Evolutionary conservation across 352 stramenopile genomes (phyloP), one percentile per base, ranked within the genome.

Genomic region (Stramenopiles sp.): DNA sequence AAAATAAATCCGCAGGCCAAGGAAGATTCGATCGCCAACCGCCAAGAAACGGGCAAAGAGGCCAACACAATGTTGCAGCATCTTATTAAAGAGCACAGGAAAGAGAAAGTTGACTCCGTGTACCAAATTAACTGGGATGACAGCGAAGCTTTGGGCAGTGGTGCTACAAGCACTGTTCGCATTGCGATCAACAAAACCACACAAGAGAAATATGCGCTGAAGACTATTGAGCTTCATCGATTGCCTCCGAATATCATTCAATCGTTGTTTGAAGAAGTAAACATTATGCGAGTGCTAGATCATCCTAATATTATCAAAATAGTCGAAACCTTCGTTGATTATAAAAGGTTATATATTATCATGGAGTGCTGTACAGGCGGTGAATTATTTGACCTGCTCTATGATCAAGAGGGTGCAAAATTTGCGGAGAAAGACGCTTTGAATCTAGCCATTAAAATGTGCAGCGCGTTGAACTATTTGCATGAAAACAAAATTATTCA

Each of bases 271-370:
- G 31, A 78, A 14, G 94, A 98, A 85, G 94, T 97, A 30, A 92
- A 92, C 7, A 97, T 98, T 82, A 97, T 98, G 94, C 97, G 97
- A 86, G 96, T 96, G 81, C 87, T 98, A 0, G 92, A 90, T 81
- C 93, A 98, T 84, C 89, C 86, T 30, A 95, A 98, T 84, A 91
- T 98, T 29, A 90, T 98, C 75, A 88, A 92, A 76, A 88, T 98
- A 22, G 92, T 96, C 31, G 94, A 97, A 83, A 92, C 97, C 25
- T 96, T 98, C 76, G 71, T 33, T 78, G 92, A 97, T 76, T 91
- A 91, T 0, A 78, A 78, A 33, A 4, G 30, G 22, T 31, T 78
- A 14, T 78, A 33, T 14, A 78, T 78, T 14, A 33, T 78, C 30
- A 78, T 33, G 71, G 71, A 78, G 71, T 33, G 30, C 22, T 78